Evolutionary conservation across 805 yeast genomes (phyloP), one percentile per base, ranked within the genome.

Genomic region (Torulaspora maleeae): DNA sequence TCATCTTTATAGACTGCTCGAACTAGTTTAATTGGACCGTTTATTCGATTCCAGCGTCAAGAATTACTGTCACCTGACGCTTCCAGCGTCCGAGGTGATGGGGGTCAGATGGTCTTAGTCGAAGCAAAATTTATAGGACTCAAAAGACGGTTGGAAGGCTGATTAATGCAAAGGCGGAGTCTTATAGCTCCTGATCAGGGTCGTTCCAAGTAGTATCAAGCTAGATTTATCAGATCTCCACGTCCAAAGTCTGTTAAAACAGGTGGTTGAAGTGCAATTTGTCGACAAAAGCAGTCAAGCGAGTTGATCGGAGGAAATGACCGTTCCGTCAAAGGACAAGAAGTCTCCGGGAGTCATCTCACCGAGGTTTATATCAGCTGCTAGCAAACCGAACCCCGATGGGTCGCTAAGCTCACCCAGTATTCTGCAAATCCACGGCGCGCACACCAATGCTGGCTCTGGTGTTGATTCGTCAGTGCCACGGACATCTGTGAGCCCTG

Each of bases 401-500:
- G 57, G 57, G 13, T 43, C 54, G 27, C 38, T 53, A 44, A 44
- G 51, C 27, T 29, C 43, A 17, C 47, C 48, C 4, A 38, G 36
- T 24, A 46, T 47, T 3, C 36, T 49, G 7, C 38, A 50, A 12
- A 15, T 43, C 32, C 46, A 37, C 7, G 20, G 20, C 13, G 12
- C 24, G 29, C 39, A 38, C 27, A 34, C 30, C 5, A 20, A 41
- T 16, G 36, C 33, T 13, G 45, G 45, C 6, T 27, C 56, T 3
- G 41, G 32, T 33, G 37, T 36, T 22, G 44, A 43, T 20, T 44
- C 56, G 11, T 55, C 58, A 3, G 49, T 48, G 27, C 38, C 34
- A 22, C 51, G 55, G 36, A 42, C 38, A 13, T 54, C 63, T 16
- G 54, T 49, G 27, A 54, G 63, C 41, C 63, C 63, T 17, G 52